These are phyloP conservation scores for Talaromyces thailandensis DNA, from an alignment of 495 filamentous ascomycete species.

Conservation along the genomic window DNA sequence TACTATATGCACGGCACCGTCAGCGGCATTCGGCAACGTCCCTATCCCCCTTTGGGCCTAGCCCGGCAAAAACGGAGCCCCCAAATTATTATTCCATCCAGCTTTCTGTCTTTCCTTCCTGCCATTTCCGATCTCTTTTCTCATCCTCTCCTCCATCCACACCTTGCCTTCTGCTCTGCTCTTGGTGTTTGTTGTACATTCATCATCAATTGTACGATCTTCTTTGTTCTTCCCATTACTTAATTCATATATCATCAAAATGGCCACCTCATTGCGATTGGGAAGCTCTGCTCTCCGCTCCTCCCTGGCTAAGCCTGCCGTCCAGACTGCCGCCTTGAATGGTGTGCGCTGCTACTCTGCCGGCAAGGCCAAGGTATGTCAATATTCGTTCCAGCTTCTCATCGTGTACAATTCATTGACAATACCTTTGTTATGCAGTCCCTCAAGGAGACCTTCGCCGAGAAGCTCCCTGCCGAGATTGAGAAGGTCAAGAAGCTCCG, in stretches of 20 bases:
- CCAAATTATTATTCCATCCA: slow-evolving; percentile 4
- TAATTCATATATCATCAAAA: slow-evolving; percentile 31
- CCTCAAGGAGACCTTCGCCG: slow-evolving; percentile 96
- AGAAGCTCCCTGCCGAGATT: slow-evolving; percentile 86
- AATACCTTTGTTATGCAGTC: slow-evolving; percentile 50
- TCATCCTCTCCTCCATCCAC: slow-evolving; percentile 23
- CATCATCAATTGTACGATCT: neutral
- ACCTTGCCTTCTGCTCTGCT: slow-evolving; percentile 19
- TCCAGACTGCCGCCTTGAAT: slow-evolving; percentile 65
- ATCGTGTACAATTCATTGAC: slow-evolving; percentile 8
- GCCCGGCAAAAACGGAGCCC: slow-evolving; percentile 22
- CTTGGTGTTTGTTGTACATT: slow-evolving; percentile 11
- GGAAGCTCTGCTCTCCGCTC: slow-evolving; percentile 67
- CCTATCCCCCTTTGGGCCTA: slow-evolving; percentile 17
- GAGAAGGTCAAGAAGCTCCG: slow-evolving; percentile 98
- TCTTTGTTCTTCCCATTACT: neutral
- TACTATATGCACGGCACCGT: neutral
- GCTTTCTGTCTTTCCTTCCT: neutral
- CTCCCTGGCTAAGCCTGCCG: slow-evolving; percentile 49
- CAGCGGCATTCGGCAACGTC: neutral
- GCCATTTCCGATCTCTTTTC: slow-evolving; percentile 15
- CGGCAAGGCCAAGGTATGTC: slow-evolving; percentile 69
- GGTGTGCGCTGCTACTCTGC: slow-evolving; percentile 82
- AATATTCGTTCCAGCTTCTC: slow-evolving; percentile 11
- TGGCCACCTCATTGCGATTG: slow-evolving; percentile 74